Evolutionary conservation across 1,284 basidiomycete genomes (phyloP).

Genomic region (Pyrrhoderma lamaoense): DNA sequence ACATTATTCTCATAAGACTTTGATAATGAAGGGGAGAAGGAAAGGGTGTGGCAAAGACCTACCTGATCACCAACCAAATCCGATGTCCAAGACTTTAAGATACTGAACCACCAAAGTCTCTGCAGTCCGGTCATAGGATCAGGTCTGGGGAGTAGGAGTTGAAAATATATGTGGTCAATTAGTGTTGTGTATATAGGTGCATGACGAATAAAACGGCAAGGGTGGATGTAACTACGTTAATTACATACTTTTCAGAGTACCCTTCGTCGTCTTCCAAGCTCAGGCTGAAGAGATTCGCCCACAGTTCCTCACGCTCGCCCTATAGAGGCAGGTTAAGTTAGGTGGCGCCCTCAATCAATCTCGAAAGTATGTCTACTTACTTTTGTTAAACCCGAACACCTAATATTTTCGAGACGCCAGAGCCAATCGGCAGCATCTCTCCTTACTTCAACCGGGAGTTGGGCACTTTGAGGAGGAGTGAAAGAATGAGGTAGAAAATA

Average conservation of each 20-base stretch:
- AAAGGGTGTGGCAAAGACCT: background rate
- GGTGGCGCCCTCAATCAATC: no score
- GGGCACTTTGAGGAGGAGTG: background rate
- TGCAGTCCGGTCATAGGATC: slow-evolving; percentile 4
- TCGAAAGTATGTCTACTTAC: background rate
- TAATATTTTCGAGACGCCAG: slow-evolving; percentile 7
- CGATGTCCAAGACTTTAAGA: slow-evolving; percentile 3
- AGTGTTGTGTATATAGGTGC: no score
- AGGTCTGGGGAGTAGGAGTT: background rate
- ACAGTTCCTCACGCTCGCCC: no score
- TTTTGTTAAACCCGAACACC: background rate
- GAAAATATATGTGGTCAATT: no score
- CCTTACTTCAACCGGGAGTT: background rate
- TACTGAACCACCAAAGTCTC: slow-evolving; percentile 13
- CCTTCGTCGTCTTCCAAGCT: no score
- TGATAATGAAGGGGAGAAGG: background rate
- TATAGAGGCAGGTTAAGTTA: no score
- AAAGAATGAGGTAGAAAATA: background rate
- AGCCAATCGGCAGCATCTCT: slow-evolving; percentile 11
- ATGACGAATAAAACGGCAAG: no score
- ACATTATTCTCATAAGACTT: background rate
- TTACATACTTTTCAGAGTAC: no score
- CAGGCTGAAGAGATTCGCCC: no score
- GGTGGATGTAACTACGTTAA: no score
- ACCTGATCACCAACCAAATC: slow-evolving; percentile 6